Conservation (phyloP, 2,329 filamentous ascomycete genomes). For the Cladosporium velox region DNA sequence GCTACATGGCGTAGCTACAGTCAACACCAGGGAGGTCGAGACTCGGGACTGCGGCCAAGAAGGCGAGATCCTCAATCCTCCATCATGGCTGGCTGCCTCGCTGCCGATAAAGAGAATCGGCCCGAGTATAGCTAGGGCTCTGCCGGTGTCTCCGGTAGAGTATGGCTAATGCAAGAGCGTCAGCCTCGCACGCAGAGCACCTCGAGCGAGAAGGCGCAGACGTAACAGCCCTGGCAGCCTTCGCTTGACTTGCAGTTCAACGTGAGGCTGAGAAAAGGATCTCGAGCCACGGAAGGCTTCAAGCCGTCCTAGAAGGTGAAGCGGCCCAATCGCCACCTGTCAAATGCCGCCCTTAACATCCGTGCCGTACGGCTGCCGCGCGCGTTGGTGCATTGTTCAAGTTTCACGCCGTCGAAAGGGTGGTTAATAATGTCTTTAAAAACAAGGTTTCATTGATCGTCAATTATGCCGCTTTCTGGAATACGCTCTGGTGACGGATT, state of each 20-base stretch:
- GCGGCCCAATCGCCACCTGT: not conserved
- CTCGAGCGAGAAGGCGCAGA: not conserved
- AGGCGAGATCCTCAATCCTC: not conserved
- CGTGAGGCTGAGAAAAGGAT: not conserved
- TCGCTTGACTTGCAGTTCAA: not conserved
- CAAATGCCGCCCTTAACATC: not conserved
- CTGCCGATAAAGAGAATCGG: not conserved
- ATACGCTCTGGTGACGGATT: not conserved
- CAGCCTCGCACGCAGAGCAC: not conserved
- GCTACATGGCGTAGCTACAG: not conserved
- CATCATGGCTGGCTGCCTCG: not conserved
- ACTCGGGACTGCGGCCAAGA: not conserved
- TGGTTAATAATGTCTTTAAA: not conserved
- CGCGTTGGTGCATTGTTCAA: not conserved
- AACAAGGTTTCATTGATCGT: not conserved
- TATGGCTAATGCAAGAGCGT: not conserved
- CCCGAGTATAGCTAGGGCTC: not conserved
- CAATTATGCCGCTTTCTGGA: not conserved
- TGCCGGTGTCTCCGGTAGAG: not conserved
- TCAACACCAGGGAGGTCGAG: not conserved
- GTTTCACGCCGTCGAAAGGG: not conserved
- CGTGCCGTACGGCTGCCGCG: not conserved
- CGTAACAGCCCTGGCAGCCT: not conserved
- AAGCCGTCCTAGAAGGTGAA: not conserved
- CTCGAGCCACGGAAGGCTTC: too few relatives aligned